Conservation (phyloP, 139 green algal species). For the Microglena sp. region DNA sequence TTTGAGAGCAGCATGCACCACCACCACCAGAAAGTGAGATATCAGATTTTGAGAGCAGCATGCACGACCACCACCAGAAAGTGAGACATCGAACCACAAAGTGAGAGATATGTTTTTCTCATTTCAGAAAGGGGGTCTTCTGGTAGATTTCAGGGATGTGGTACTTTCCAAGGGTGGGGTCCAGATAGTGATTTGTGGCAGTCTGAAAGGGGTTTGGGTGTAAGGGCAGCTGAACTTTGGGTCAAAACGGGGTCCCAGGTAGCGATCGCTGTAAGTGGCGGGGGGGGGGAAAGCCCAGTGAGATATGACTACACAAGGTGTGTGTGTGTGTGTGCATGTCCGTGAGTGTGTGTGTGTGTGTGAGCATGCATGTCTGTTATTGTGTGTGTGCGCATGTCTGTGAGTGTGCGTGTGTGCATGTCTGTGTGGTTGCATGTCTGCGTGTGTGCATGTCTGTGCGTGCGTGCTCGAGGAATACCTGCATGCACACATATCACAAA, state of each 20-base stretch:
- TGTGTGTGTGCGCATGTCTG: background rate
- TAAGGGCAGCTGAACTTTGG: constrained; percentile 1
- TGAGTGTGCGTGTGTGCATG: background rate
- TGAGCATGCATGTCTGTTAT: background rate
- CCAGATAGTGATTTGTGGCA: background rate
- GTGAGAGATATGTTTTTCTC: too few species aligned
- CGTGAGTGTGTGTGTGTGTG: constrained; percentile 9
- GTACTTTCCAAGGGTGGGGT: background rate
- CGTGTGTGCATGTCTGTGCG: background rate
- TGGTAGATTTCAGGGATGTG: too few species aligned
- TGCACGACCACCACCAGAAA: too few species aligned
- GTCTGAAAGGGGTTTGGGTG: background rate
- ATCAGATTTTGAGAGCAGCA: too few species aligned
- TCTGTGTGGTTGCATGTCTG: background rate
- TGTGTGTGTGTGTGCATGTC: constrained; percentile 10
- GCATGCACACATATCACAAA: background rate
- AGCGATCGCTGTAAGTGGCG: background rate
- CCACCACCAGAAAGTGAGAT: too few species aligned
- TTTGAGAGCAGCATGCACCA: too few species aligned
- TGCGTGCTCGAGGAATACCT: background rate
- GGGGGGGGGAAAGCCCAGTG: background rate
- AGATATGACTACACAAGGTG: background rate
- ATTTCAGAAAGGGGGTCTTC: too few species aligned
- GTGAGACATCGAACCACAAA: too few species aligned
- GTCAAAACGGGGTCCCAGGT: background rate